These are phyloP conservation scores for Calycina marina DNA, from an alignment of 2,329 filamentous ascomycete species.

Conservation along the genomic window DNA sequence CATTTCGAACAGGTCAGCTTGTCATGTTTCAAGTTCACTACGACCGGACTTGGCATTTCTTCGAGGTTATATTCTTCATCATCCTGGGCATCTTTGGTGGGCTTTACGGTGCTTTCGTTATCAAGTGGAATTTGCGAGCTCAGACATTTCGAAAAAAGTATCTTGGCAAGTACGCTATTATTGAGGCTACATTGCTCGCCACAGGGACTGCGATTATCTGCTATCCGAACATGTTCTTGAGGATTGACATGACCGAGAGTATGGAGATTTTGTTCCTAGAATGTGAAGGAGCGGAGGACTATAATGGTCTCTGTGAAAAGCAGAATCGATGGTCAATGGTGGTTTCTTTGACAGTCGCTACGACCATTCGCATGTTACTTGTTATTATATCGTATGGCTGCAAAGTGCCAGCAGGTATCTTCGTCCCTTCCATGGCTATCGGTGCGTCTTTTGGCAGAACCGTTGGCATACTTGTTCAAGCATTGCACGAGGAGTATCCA, in stretches of 20 bases:
- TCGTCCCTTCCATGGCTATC: slow-evolving; percentile 95
- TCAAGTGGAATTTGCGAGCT: slow-evolving; percentile 88
- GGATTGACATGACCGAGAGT: slow-evolving; percentile 98
- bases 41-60: slow-evolving; percentile 94
- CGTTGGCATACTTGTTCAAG: slow-evolving; percentile 87
- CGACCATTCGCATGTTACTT: slow-evolving; percentile 63
- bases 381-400: slow-evolving; percentile 96
- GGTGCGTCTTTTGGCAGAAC: slow-evolving; percentile 88
- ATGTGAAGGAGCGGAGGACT: slow-evolving; percentile 79
- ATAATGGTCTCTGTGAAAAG: slow-evolving; percentile 74
- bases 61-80: slow-evolving; percentile 86
- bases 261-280: slow-evolving; percentile 97
- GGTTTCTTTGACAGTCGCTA: slow-evolving; percentile 63
- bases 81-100: slow-evolving; percentile 87
- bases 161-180: slow-evolving; percentile 65
- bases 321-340: slow-evolving; percentile 67
- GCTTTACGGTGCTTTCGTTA: slow-evolving; percentile 89
- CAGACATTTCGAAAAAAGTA: slow-evolving; percentile 94
- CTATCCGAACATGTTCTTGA: slow-evolving; percentile 87
- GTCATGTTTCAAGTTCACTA: slow-evolving; percentile 99
- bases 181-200: slow-evolving; percentile 76
- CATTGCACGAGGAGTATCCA: slow-evolving; percentile 73
- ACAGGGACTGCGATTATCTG: slow-evolving; percentile 79
- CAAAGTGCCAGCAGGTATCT: slow-evolving; percentile 95
- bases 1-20: slow-evolving; percentile 88